These are phyloP conservation scores for Linderniella brevidens DNA, from an alignment of 257 asterid genomes.

Conservation along the genomic window DNA sequence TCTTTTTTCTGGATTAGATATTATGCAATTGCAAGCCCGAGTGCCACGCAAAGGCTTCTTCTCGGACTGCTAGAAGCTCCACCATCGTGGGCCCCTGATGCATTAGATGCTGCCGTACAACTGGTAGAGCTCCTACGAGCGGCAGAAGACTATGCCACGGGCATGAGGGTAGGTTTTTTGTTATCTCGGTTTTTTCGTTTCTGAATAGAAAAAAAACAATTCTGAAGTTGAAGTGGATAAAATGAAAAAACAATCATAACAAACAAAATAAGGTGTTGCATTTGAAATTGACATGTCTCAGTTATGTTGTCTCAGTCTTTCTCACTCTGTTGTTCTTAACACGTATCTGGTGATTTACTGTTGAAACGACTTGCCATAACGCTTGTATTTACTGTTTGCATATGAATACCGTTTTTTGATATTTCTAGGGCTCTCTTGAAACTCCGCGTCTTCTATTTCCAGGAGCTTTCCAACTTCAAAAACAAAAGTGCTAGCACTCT, in stretches of 20 bases:
- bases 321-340: no score
- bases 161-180: constrained; percentile 50
- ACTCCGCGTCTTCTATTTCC: no score
- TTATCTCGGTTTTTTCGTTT: constrained; percentile 9
- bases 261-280: no score
- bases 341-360: no score
- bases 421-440: no score
- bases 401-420: no score
- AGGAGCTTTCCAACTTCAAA: no score
- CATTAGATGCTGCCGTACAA: constrained; percentile 98
- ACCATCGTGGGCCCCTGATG: constrained; percentile 99
- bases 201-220: background rate
- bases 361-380: no score
- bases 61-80: constrained; percentile 98
- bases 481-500: no score
- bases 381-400: no score
- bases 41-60: constrained; percentile 97
- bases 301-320: no score
- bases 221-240: background rate
- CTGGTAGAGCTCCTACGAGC: constrained; percentile 97
- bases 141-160: constrained; percentile 93
- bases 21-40: constrained; percentile 95
- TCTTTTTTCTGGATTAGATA: constrained; percentile 37
- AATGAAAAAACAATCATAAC: background rate
- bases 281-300: no score